phyloP scores from a whole-genome alignment of 805 yeast species.

The Helenozyma baotianmanensis region DNA sequence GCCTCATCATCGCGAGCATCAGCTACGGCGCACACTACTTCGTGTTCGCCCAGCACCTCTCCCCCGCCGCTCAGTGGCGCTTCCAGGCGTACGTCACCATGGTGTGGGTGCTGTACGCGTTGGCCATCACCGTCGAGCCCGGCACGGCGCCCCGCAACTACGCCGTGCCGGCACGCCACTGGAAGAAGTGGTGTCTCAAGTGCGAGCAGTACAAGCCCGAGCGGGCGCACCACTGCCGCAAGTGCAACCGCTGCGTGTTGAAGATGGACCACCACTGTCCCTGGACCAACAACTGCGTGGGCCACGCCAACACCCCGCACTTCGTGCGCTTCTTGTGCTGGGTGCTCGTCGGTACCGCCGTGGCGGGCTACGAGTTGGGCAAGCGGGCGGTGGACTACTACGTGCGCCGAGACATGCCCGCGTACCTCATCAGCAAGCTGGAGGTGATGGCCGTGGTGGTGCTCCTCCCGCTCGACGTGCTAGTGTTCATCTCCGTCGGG shows the following conservation, averaged over 20 bases:
- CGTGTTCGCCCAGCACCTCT: slow-evolving; percentile 44
- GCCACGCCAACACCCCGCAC: slow-evolving; percentile 71
- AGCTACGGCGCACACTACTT: slow-evolving; percentile 63
- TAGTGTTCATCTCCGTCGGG: slow-evolving; percentile 58
- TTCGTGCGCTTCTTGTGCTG: slow-evolving; percentile 71
- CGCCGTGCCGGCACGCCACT: slow-evolving; percentile 40
- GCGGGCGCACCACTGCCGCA: slow-evolving; percentile 80
- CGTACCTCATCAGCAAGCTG: slow-evolving; percentile 46
- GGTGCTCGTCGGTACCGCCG: slow-evolving; percentile 51
- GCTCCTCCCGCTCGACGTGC: slow-evolving; percentile 48
- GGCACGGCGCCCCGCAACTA: slow-evolving; percentile 44
- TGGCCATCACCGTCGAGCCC: slow-evolving; percentile 65
- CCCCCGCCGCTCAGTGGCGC: slow-evolving; percentile 35
- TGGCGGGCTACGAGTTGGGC: slow-evolving; percentile 40
- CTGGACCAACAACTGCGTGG: slow-evolving; percentile 91
- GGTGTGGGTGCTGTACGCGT: slow-evolving; percentile 69
- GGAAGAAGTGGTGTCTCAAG: slow-evolving; percentile 70
- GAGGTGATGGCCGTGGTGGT: slow-evolving; percentile 56
- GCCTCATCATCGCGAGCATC: slow-evolving; percentile 47
- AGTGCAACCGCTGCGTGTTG: slow-evolving; percentile 70
- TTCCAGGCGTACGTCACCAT: slow-evolving; percentile 46
- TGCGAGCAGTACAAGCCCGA: slow-evolving; percentile 76
- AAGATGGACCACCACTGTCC: slow-evolving; percentile 94
- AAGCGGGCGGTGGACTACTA: slow-evolving; percentile 42
- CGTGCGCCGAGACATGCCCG: slow-evolving; percentile 42